phyloP scores from a whole-genome alignment of 805 yeast genomes.

The Saturnispora hagleri region DNA sequence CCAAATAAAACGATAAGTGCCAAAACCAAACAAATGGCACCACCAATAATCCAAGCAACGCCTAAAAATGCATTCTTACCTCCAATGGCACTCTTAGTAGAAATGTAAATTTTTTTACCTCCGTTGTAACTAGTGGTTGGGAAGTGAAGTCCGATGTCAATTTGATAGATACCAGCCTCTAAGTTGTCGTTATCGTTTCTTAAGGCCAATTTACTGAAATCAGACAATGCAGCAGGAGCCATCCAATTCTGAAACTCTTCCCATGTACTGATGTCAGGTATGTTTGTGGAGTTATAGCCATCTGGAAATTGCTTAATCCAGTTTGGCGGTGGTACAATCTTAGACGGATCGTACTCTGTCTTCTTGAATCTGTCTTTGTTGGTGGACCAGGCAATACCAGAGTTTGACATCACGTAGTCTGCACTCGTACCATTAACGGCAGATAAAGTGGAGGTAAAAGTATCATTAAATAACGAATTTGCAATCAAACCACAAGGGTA shows the following conservation, averaged over 20 bases:
- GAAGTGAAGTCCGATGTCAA: constrained; percentile 65
- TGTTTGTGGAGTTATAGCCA: constrained; percentile 60
- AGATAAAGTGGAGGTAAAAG: constrained; percentile 40
- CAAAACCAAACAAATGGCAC: constrained; percentile 55
- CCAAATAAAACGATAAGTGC: constrained; percentile 44
- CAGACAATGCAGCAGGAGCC: constrained; percentile 70
- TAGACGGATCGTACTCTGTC: constrained; percentile 48
- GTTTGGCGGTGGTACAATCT: constrained; percentile 77
- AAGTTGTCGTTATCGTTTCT: constrained; percentile 52
- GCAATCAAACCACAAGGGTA: constrained; percentile 86
- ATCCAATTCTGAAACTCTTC: constrained; percentile 77
- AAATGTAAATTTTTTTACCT: constrained; percentile 53
- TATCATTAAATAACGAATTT: constrained; percentile 71
- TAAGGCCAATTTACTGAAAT: constrained; percentile 54
- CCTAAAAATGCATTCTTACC: constrained; percentile 72
- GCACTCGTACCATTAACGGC: constrained; percentile 34
- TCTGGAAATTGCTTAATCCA: constrained; percentile 64
- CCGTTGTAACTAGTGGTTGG: constrained; percentile 67
- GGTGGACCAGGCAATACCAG: constrained; percentile 64
- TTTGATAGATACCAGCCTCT: constrained; percentile 51
- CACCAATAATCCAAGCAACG: constrained; percentile 64
- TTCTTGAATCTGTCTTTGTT: constrained; percentile 56
- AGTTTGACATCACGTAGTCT: constrained; percentile 37
- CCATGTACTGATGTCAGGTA: constrained; percentile 64
- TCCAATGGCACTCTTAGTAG: constrained; percentile 67